Conservation (phyloP, 257 asterid species). For the Lycium ferocissimum region DNA sequence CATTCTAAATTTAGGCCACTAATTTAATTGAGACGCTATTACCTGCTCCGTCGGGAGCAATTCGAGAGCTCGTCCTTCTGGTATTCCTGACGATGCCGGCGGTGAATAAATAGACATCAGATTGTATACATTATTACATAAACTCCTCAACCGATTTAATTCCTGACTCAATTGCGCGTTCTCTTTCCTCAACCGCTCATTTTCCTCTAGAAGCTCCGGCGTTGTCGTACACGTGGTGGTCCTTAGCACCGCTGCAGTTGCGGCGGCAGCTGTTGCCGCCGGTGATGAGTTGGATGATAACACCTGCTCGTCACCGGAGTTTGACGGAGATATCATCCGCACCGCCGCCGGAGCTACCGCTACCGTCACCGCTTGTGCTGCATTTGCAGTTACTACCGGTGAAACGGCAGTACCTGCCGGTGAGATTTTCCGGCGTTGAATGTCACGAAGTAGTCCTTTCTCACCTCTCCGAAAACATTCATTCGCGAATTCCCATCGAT, state of each 20-base stretch:
- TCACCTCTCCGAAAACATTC: conserved; percentile 73
- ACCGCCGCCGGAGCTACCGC: conserved; percentile 40
- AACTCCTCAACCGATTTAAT: conserved; percentile 50
- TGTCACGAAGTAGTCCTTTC: conserved; percentile 62
- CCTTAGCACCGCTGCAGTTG: conserved; percentile 37
- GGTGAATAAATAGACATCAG: conserved; percentile 62
- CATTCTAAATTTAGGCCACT: no score
- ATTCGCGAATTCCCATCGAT: conserved; percentile 90
- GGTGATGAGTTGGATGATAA: conserved; percentile 83
- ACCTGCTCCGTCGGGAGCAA: conserved; percentile 22
- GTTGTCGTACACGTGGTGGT: conserved; percentile 42
- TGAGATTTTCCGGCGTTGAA: conserved; percentile 78
- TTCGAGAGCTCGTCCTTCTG: conserved; percentile 45
- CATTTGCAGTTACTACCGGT: neutral
- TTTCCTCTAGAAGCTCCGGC: conserved; percentile 69
- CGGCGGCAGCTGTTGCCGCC: conserved; percentile 40
- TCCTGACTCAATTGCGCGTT: conserved; percentile 62
- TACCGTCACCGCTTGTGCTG: conserved; percentile 38
- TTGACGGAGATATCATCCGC: conserved; percentile 56
- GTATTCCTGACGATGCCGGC: conserved; percentile 32
- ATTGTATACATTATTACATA: conserved; percentile 60
- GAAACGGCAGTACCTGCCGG: conserved; percentile 32
- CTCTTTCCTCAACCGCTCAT: conserved; percentile 71
- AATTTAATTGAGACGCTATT: no score
- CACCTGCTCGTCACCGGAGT: conserved; percentile 78